Percentiles rank a stretch among this genome's conserved stretches.
These are phyloP conservation scores for slime mould (Dictyostelium discoideum) DNA, from an alignment of 78 protist species.

Conservation along the genomic window DNA sequence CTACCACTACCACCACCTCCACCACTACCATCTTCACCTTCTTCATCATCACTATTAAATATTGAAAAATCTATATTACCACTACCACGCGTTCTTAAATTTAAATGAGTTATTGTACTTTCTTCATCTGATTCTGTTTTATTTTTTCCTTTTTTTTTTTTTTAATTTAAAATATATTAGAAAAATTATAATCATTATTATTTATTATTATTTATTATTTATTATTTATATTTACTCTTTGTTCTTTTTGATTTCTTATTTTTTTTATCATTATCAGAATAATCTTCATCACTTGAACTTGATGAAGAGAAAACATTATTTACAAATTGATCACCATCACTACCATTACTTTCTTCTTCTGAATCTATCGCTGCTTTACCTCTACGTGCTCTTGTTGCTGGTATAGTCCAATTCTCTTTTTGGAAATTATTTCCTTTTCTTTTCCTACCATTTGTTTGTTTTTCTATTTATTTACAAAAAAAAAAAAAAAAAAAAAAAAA, in stretches of 20 bases:
- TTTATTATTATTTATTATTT: not conserved
- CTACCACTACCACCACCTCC: not conserved
- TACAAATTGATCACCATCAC: not conserved
- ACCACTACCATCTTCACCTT: slow-evolving; percentile 12
- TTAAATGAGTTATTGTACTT: slow-evolving; percentile 42
- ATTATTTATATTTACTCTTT: not conserved
- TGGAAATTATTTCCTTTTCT: not conserved
- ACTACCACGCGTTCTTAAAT: slow-evolving; percentile 50
- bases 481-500: not conserved
- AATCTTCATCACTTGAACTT: slow-evolving; percentile 21
- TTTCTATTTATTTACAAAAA: not conserved
- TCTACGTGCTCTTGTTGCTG: slow-evolving; percentile 1
- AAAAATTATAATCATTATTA: no score
- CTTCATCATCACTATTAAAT: slow-evolving; percentile 62
- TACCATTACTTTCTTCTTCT: not conserved
- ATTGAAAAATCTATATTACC: slow-evolving; percentile 37
- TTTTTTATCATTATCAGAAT: slow-evolving; percentile 28
- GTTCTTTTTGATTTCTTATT: slow-evolving; percentile 3
- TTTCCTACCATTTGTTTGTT: not conserved
- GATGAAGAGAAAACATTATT: not conserved
- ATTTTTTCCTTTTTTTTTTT: not conserved
- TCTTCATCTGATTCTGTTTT: not conserved
- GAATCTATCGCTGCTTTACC: not conserved
- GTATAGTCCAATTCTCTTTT: slow-evolving; percentile 1
- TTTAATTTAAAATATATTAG: not conserved